Evolutionary conservation across 352 stramenopile species (phyloP), one percentile per base, ranked within the genome.

Genomic region (Pythium pectinolyticum): DNA sequence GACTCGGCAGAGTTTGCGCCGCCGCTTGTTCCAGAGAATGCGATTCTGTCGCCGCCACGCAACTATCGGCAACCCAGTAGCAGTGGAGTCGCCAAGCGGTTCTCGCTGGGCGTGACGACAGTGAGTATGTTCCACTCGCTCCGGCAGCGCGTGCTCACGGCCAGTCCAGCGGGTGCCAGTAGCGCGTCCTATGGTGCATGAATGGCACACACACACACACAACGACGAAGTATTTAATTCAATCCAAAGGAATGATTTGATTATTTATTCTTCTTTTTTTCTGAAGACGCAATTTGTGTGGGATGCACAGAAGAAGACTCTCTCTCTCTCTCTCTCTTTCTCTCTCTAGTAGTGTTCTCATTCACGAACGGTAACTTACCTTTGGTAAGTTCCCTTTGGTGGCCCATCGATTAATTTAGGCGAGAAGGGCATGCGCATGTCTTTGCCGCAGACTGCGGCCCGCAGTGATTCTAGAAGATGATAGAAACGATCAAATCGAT

Each of bases 1-100:
- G 48, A 55, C 17, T 57, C 47, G n/a, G 11, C 56, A 22, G 31
- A 27, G 27, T 40, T 39, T 19, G 20, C 56, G 34, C 48, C 57
- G n/a, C 57, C 57, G n/a, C 57, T 46, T 12, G 20, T 65, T 5
- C 57, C 57, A 3, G 57, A 65, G 48, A 52, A 65, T 15, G 57
- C 57, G 14, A 43, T 65, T n/a, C 40, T 65, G 1, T 63, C 56
- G 20, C 56, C 56, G 15, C 46, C 46, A 37, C 45, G 56, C 43
- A 32, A 28, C 22, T 63, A 56, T 25, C 34, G 47, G 7, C 22
- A n/a, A n/a, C 12, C 24, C 20, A 37, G 9, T n/a, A n/a, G n/a
- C n/a, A n/a, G n/a, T n/a, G n/a, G n/a, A n/a, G n/a, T n/a, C n/a
- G 24, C 47, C 1, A 65, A 65, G 37, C 47, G 57, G 35, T 53